phyloP scores from a whole-genome alignment of 1,284 basidiomycete genomes.

The Pterula multifida region DNA sequence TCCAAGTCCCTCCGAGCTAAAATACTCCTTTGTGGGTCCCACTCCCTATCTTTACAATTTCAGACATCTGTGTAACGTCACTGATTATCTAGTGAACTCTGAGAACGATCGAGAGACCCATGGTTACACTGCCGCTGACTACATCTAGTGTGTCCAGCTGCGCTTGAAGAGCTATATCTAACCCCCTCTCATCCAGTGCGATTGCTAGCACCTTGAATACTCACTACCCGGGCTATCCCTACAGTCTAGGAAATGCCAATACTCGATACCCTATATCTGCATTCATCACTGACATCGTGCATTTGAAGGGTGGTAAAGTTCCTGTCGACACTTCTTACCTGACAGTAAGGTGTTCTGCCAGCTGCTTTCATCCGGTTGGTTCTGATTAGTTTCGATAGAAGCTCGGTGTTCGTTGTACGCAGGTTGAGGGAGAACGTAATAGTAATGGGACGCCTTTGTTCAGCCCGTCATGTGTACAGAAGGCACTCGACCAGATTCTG shows the following conservation, averaged over 20 bases:
- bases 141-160: conserved; percentile 46
- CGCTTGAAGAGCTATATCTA: conserved; percentile 9
- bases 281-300: conserved; percentile 78
- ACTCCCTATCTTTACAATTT: neutral
- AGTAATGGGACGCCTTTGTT: conserved; percentile 27
- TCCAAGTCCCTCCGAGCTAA: conserved; percentile 69
- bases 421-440: conserved; percentile 20
- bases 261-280: conserved; percentile 59
- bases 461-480: conserved; percentile 35
- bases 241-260: conserved; percentile 43
- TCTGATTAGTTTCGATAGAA: conserved; percentile 23
- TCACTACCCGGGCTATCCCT: conserved; percentile 35
- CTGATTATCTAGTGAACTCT: conserved; percentile 57
- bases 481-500: conserved; percentile 38
- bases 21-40: conserved; percentile 63
- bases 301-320: conserved; percentile 53
- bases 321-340: conserved; percentile 48
- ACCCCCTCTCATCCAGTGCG: conserved; percentile 29
- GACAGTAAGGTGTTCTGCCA: conserved; percentile 35
- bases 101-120: conserved; percentile 87
- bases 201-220: conserved; percentile 65
- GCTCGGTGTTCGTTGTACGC: conserved; percentile 51
- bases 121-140: conserved; percentile 77
- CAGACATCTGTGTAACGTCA: conserved; percentile 3
- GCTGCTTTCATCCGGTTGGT: neutral